phyloP scores from a whole-genome alignment of 768 basidiomycete genomes.

The Podaxis rugospora region DNA sequence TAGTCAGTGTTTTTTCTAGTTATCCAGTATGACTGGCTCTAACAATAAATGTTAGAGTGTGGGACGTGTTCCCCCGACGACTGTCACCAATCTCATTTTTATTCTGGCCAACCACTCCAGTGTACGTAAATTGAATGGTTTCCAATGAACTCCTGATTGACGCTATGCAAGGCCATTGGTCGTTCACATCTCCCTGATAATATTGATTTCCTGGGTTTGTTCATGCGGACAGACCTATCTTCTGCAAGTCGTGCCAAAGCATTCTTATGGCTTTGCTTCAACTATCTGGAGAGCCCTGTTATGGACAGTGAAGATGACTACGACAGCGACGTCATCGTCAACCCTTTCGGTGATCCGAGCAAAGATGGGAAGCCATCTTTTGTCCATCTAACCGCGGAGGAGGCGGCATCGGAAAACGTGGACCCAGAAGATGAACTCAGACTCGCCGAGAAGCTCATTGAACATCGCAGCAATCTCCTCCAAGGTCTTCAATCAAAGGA shows the following conservation, averaged over 20 bases:
- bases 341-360: conserved; percentile 57
- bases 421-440: conserved; percentile 39
- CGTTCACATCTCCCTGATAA: conserved; percentile 67
- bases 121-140: conserved; percentile 25
- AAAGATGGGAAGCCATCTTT: conserved; percentile 34
- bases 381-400: conserved; percentile 33
- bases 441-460: conserved; percentile 33
- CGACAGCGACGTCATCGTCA: conserved; percentile 31
- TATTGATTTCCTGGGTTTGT: conserved; percentile 77
- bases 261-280: conserved; percentile 84
- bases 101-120: conserved; percentile 58
- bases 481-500: conserved; percentile 20
- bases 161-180: conserved; percentile 42
- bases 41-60: conserved; percentile 29
- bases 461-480: conserved; percentile 35
- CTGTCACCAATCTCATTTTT: conserved; percentile 67
- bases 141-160: neutral
- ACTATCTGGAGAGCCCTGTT: conserved; percentile 57
- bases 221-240: conserved; percentile 68
- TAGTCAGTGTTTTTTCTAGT: conserved; percentile 33
- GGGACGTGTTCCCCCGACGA: conserved; percentile 60
- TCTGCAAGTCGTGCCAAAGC: conserved; percentile 71
- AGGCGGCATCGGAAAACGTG: conserved; percentile 39
- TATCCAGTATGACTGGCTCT: conserved; percentile 6
- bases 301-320: conserved; percentile 31